Evolutionary conservation across 306 rosid genomes (phyloP).

Genomic region (Gleditsia sinensis): DNA sequence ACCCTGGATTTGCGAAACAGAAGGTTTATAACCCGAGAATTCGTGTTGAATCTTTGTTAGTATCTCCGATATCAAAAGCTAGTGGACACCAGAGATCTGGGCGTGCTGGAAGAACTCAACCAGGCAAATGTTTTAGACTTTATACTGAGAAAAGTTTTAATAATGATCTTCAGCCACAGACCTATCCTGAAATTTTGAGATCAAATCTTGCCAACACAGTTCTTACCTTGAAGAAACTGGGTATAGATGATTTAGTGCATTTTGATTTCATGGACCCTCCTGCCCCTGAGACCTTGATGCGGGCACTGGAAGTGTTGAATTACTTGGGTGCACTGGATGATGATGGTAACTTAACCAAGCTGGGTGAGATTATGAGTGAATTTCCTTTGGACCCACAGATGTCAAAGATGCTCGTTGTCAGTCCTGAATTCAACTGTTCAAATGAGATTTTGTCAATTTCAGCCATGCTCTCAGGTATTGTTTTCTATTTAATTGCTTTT

Average conservation of each 20-base stretch:
- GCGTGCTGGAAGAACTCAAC: conserved; percentile 98
- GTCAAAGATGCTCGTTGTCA: conserved; percentile 97
- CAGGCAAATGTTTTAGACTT: conserved; percentile 94
- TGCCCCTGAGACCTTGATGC: conserved; percentile 98
- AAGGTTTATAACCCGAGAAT: conserved; percentile 89
- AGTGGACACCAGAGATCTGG: conserved; percentile 99
- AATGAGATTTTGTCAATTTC: conserved; percentile 89
- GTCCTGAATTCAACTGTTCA: conserved; percentile 93
- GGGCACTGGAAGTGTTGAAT: conserved; percentile 93
- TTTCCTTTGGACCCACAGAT: conserved; percentile 97
- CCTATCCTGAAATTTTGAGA: conserved; percentile 90
- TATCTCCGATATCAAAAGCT: conserved; percentile 91
- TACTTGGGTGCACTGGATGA: conserved; percentile 97
- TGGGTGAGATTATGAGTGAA: conserved; percentile 94
- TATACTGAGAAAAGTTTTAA: conserved; percentile 90
- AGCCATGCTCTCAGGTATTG: conserved; percentile 95
- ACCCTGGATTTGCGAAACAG: conserved; percentile 94
- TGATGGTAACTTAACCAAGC: conserved; percentile 87
- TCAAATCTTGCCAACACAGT: conserved; percentile 97
- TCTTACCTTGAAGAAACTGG: conserved; percentile 89
- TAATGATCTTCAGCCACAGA: conserved; percentile 91
- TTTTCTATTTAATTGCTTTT: conserved; percentile 5
- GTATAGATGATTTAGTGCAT: conserved; percentile 94
- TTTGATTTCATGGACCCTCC: conserved; percentile 99
- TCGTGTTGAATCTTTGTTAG: conserved; percentile 90